Base-by-base conservation (phyloP, 2,329 filamentous ascomycete species). In the Xylaria arbuscula region DNA sequence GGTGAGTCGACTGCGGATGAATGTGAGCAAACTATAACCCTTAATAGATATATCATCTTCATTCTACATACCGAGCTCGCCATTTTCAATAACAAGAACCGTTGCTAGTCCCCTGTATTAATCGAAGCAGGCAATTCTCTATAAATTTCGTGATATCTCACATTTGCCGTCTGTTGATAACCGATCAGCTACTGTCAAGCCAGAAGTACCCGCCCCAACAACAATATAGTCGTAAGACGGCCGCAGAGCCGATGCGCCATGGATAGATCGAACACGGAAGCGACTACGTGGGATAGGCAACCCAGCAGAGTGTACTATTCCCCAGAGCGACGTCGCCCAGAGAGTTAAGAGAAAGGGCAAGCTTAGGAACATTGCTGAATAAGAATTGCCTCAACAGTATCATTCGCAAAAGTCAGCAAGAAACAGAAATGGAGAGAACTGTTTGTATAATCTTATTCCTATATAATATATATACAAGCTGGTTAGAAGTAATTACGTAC, bases 61-160 rank as follows among this genome's bases (percentile, higher is more conserved):
- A 10, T 56, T 9, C 19, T 4, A 34, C 59, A 7, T 62, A 76
- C 75, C 73, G 47, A 76, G 22, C 45, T 72, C 66, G 32, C 75
- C 74, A 72, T 76, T 75, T 56, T 77, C 76, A 13, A 77, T 69
- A 13, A 77, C 74, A 9, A 77, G 71, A 32, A 77, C 75, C 24
- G 74, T 74, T 17, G 58, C 75, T 76, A 58, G 10, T 50, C 42
- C 5, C 11, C 34, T 1, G 24, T 7, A 64, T 36, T 15, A 34
- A 48, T 24, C 0, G 4, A 47, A 51, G 5, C 45, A 38, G 10
- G 8, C 6, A 0, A 42, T 3, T 28, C 19, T 15, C 28, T 17
- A 10, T 22, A 19, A 6, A 3, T 17, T 19, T 36, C 4, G 36
- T n/a, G 28, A 42, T 11, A 40, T 28, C 74, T 72, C 55, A 76